A percentile compares a stretch with the other conserved stretches of the same genome.
These are phyloP conservation scores for Eucalyptus marginata DNA, from an alignment of 345 rosid species.

Conservation along the genomic window DNA sequence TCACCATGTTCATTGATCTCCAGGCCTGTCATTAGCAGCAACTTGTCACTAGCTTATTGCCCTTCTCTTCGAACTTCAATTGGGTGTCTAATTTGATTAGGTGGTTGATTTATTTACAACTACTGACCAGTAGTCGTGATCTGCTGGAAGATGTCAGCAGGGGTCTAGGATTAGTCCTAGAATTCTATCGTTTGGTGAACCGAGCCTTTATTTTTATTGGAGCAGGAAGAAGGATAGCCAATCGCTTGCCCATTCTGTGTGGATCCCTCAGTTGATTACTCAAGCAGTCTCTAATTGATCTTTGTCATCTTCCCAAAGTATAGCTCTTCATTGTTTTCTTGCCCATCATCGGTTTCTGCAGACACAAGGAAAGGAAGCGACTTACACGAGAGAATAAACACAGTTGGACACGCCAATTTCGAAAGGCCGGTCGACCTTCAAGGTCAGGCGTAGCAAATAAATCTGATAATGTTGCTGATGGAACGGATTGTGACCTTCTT, in stretches of 20 bases:
- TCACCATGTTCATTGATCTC: background rate
- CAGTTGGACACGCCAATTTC: background rate
- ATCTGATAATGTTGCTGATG: background rate
- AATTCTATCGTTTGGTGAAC: background rate
- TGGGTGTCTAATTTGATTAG: background rate
- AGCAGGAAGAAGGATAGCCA: background rate
- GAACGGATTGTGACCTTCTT: background rate
- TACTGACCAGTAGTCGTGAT: background rate
- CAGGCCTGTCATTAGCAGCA: background rate
- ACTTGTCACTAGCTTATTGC: background rate
- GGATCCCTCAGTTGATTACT: background rate
- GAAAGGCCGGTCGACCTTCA: background rate
- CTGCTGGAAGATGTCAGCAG: background rate
- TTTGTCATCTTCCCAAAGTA: background rate
- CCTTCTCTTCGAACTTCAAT: background rate
- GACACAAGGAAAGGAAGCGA: background rate
- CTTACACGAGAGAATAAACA: background rate
- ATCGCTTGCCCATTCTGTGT: background rate
- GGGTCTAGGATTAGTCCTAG: background rate
- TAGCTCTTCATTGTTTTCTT: background rate
- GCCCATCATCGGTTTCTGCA: background rate
- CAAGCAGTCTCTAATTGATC: background rate
- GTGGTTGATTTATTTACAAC: background rate
- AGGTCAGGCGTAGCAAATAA: fast-evolving
- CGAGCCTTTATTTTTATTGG: background rate